Percentiles rank a stretch among this genome's conserved stretches.
Conservation (phyloP, 108 stramenopile species). For the Skeletonema marinoi region DNA sequence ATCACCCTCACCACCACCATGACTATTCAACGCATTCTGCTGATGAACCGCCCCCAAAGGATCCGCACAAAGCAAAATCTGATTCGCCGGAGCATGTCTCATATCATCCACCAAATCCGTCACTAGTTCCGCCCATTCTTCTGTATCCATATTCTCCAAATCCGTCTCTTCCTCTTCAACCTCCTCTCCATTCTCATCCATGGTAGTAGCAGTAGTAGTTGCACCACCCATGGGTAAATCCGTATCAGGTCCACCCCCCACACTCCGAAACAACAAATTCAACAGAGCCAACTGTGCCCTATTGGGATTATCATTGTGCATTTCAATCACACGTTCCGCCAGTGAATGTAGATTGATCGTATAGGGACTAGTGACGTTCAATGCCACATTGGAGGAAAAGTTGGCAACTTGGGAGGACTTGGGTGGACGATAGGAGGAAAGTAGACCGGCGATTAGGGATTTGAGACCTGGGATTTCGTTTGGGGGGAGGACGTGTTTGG, state of each 20-base stretch:
- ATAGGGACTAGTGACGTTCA: constrained; percentile 8
- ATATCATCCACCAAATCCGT: constrained; percentile 82
- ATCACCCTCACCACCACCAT: background rate
- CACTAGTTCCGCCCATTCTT: constrained; percentile 68
- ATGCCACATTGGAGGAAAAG: background rate
- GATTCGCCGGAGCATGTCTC: constrained; percentile 56
- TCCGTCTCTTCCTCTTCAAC: constrained; percentile 34
- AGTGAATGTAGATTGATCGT: constrained; percentile 35
- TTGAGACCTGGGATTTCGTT: constrained; percentile 39
- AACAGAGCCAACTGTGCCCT: constrained; percentile 57
- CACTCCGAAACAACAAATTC: constrained; percentile 83
- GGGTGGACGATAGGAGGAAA: constrained; percentile 40
- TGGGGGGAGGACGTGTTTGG: constrained; percentile 41
- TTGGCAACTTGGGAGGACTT: background rate
- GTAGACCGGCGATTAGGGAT: constrained; percentile 56
- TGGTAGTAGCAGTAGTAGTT: background rate
- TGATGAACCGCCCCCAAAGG: constrained; percentile 47
- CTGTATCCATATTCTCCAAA: constrained; percentile 73
- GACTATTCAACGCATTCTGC: background rate
- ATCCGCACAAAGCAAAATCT: constrained; percentile 63
- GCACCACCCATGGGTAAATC: constrained; percentile 22
- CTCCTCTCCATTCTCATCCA: constrained; percentile 15
- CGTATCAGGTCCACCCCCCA: constrained; percentile 63
- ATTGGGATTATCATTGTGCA: constrained; percentile 61
- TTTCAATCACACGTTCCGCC: constrained; percentile 31